Evolutionary conservation across 148 eudicot species (phyloP).

Genomic region (Vaccinium macrocarpon): DNA sequence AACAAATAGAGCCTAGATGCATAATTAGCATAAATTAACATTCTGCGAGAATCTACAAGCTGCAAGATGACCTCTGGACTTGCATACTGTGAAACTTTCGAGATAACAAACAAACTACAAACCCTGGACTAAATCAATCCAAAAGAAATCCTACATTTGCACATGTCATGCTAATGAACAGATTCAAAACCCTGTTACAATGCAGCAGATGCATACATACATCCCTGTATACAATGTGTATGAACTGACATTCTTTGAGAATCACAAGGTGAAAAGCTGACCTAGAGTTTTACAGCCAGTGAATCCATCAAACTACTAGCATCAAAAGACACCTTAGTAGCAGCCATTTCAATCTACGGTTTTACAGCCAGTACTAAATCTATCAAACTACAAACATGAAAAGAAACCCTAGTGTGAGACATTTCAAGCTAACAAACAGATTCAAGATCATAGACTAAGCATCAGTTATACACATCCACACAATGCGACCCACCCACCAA

Average conservation of each 20-base stretch:
- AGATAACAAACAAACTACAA: not conserved
- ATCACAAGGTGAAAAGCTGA: not conserved
- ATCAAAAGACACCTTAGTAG: not conserved
- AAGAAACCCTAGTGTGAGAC: not conserved
- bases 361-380: not conserved
- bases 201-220: not conserved
- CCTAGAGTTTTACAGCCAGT: not conserved
- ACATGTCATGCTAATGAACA: not conserved
- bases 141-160: not conserved
- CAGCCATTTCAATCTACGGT: conserved; percentile 1
- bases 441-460: not conserved
- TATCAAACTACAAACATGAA: not conserved
- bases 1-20: not conserved
- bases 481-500: not conserved
- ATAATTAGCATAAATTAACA: not conserved
- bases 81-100: not conserved
- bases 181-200: not conserved
- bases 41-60: not conserved
- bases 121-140: not conserved
- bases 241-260: too few relatives aligned
- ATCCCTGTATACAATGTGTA: not conserved
- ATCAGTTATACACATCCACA: too few relatives aligned
- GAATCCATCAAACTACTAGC: not conserved
- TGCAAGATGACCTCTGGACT: not conserved
- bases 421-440: conserved; percentile 2